phyloP scores from a whole-genome alignment of 176 grass and related monocot species.

The Saccharum officinarum region DNA sequence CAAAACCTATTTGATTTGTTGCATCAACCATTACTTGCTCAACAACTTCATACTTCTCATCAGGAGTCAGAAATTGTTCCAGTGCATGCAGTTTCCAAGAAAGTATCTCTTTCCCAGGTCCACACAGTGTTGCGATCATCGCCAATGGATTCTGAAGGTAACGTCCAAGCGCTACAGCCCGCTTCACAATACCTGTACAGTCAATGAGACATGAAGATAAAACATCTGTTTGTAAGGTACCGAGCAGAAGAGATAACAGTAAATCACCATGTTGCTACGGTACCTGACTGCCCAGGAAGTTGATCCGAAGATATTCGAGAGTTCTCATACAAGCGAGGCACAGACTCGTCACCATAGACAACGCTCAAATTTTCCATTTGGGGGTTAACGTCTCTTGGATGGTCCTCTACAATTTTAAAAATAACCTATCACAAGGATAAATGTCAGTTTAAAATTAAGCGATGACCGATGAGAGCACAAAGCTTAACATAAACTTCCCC shows the following conservation, averaged over 20 bases:
- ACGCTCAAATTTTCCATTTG: conserved; percentile 80
- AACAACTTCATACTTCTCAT: conserved; percentile 93
- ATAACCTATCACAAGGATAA: conserved; percentile 66
- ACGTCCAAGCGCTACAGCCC: conserved; percentile 84
- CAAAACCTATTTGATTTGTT: conserved; percentile 87
- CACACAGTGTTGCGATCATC: conserved; percentile 89
- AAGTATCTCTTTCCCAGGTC: conserved; percentile 93
- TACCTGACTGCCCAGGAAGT: conserved; percentile 84
- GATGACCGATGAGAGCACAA: not conserved
- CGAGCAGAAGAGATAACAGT: not conserved
- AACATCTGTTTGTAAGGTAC: conserved; percentile 13
- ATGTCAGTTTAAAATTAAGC: conserved; percentile 18
- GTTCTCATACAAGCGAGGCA: conserved; percentile 89
- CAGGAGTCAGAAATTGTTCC: conserved; percentile 85
- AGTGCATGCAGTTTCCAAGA: conserved; percentile 91
- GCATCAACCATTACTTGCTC: conserved; percentile 98
- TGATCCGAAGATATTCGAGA: conserved; percentile 92
- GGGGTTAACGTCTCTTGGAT: conserved; percentile 70
- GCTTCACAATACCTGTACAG: conserved; percentile 89
- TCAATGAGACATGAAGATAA: not conserved
- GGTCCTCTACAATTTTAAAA: conserved; percentile 95
- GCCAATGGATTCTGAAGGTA: conserved; percentile 93
- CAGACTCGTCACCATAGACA: conserved; percentile 86
- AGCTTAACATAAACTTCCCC: not conserved
- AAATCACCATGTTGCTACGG: conserved; percentile 23